Conservation (phyloP, 73 alveolate genomes). For the Paramecium biaurelia region DNA sequence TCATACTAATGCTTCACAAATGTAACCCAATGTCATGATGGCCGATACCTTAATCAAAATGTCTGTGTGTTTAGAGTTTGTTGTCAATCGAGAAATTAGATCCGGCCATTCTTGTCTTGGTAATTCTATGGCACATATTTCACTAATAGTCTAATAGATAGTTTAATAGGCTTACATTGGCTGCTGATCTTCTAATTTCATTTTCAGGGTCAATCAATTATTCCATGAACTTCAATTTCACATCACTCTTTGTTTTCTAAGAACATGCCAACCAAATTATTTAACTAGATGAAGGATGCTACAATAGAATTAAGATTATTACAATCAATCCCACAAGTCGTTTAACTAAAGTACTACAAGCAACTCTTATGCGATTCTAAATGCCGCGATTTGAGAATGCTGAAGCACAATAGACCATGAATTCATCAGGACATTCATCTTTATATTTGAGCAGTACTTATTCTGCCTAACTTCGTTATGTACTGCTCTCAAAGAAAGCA, state of each 20-base stretch:
- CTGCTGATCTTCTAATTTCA: constrained; percentile 41
- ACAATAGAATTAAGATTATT: neutral
- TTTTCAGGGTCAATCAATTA: constrained; percentile 4
- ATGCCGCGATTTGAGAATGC: constrained; percentile 18
- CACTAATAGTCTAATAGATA: neutral
- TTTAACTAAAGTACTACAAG: neutral
- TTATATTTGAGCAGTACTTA: neutral
- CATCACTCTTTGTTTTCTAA: neutral
- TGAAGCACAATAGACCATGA: neutral
- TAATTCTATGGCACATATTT: constrained; percentile 33
- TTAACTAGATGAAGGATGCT: neutral
- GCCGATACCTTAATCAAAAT: constrained; percentile 2
- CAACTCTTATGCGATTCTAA: neutral
- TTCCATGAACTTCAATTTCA: neutral
- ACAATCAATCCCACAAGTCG: neutral
- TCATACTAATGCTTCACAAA: constrained; percentile 37
- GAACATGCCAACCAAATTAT: constrained; percentile 29
- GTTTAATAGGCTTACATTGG: constrained; percentile 7
- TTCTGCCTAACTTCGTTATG: neutral
- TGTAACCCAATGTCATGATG: constrained; percentile 29
- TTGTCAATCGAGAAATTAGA: neutral
- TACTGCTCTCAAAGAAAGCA: neutral
- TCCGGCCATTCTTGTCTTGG: constrained; percentile 51
- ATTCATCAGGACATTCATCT: constrained; percentile 22
- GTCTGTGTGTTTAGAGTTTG: neutral